Conservation (phyloP, 1,284 basidiomycete species). For the Entoloma clypeatum region DNA sequence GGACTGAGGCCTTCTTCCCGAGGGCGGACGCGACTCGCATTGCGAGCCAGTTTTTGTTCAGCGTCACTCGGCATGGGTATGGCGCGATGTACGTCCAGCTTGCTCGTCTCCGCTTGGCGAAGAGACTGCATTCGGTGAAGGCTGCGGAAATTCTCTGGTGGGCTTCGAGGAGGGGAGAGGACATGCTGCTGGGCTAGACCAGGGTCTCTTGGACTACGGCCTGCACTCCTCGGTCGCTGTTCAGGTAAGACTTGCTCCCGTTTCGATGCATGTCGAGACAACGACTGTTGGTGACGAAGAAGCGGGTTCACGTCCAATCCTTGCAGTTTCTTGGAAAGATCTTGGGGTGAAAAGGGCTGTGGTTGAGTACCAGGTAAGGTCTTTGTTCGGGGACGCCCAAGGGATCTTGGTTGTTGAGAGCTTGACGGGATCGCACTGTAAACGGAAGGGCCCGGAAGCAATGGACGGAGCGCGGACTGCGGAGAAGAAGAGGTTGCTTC, state of each 20-base stretch:
- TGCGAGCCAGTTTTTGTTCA: conserved; percentile 31
- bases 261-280: conserved; percentile 8
- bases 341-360: conserved; percentile 50
- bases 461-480: conserved; percentile 31
- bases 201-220: conserved; percentile 20
- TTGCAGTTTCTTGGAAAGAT: conserved; percentile 55
- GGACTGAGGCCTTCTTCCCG: conserved; percentile 12
- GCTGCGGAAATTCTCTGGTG: conserved; percentile 28
- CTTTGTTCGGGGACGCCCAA: conserved; percentile 41
- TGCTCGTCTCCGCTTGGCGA: conserved; percentile 39
- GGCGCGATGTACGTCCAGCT: conserved; percentile 26
- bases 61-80: conserved; percentile 28
- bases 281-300: conserved; percentile 15
- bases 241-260: not conserved
- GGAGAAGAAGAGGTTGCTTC: conserved; percentile 22
- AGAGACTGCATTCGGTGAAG: conserved; percentile 57
- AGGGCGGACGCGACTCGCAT: conserved; percentile 17
- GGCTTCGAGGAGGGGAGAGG: conserved; percentile 20
- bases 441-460: conserved; percentile 31
- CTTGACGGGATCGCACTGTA: conserved; percentile 24
- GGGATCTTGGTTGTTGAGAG: conserved; percentile 36
- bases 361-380: conserved; percentile 41
- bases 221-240: conserved; percentile 16
- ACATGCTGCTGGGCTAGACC: conserved; percentile 11
- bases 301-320: conserved; percentile 39